Evolutionary conservation across 495 filamentous ascomycete species (phyloP), one percentile per base, ranked within the genome.

Genomic region (Penicillium manginii): DNA sequence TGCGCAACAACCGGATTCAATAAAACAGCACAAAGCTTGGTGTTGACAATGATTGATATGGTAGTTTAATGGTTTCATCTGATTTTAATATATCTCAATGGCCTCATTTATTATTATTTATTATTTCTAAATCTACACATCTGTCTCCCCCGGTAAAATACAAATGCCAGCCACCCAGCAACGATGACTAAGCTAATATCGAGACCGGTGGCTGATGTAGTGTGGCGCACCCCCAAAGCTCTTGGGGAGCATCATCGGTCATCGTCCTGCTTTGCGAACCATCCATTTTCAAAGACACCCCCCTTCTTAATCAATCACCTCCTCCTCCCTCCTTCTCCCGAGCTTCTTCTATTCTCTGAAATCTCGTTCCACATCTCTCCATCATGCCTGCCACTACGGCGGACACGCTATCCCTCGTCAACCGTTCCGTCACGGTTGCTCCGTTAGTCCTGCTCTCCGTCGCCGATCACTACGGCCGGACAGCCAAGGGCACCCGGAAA

Each of bases 391-490:
- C 92, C 76, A 97, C 92, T 60, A 96, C 92, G 75, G 91, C 91
- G 67, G 92, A 97, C 76, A 93, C 92, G 59, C 87, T 97, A 68
- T 92, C 90, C 55, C 86, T 96, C 70, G 90, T 96, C 72, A 91
- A 88, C 70, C 86, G 91, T 73, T 96, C 86, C 74, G 94, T 98
- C 76, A 96, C 93, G 62, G 93, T 98, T 73, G 94, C 94, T 61
- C 94, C 96, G 61, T 86, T 98, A 75, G 94, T 98, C 66, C 91
- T 98, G 59, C 91, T 98, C 68, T 97, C 92, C 60, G 93, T 89
- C 66, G 96, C 96, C 84, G 94, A 98, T 82, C 94, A 98, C 80
- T 98, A 93, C 81, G 94, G 94, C 67, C 90, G 94, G 55, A 88
- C 90, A 70, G 91, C 88, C 59, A 97, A 92, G 79, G 91, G 88